These are phyloP conservation scores for Trametes punicea DNA, from an alignment of 768 basidiomycete species.

Conservation along the genomic window DNA sequence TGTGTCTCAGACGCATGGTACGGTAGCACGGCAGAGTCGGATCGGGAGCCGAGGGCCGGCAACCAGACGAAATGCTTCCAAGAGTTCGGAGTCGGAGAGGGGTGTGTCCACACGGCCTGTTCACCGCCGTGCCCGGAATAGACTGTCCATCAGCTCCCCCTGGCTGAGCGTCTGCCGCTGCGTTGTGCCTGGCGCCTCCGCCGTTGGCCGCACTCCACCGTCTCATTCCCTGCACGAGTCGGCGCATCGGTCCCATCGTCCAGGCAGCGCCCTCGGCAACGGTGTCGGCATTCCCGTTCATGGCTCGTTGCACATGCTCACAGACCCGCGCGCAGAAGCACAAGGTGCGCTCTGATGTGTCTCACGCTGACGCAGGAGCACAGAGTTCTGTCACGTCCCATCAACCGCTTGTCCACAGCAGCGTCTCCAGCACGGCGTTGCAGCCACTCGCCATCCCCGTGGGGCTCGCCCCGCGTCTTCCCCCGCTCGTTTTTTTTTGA, in stretches of 20 bases:
- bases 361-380: not conserved
- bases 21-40: not conserved
- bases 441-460: not conserved
- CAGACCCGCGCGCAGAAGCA: not conserved
- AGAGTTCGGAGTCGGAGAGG: no score
- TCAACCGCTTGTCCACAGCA: not conserved
- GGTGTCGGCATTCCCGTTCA: not conserved
- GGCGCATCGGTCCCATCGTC: no score
- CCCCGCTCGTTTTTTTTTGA: not conserved
- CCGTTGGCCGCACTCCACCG: no score
- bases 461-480: not conserved
- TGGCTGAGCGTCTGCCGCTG: no score
- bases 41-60: not conserved
- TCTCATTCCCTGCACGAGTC: no score
- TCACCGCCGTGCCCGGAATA: not conserved
- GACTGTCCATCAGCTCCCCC: not conserved
- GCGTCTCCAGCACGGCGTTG: not conserved
- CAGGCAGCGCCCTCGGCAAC: no score
- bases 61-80: not conserved
- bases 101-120: not conserved
- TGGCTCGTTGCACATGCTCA: not conserved
- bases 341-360: not conserved
- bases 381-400: slow-evolving; percentile 4
- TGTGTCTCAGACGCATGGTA: no score
- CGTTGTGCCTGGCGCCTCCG: not conserved